Evolutionary conservation across 1,139 yeast species (phyloP), one percentile per base, ranked within the genome.

Genomic region (Blastobotrys elegans): DNA sequence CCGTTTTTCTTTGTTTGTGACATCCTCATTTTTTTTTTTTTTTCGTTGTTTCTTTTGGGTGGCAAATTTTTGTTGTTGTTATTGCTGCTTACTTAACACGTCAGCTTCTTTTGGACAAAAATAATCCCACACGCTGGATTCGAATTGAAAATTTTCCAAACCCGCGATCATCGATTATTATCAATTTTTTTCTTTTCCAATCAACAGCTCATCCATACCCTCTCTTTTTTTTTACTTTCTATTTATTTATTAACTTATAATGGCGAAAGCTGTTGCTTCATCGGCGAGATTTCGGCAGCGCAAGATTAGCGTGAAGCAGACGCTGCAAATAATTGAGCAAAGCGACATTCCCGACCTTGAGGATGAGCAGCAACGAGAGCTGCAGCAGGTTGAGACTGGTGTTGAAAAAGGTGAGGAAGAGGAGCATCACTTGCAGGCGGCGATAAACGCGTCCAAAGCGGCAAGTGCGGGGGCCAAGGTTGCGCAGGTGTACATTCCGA

Each of bases 341-440:
- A 71, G 75, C 49, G 97, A 92, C 59, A 71, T 89, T 49, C 94
- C 96, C 1, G 84, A 85, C 54, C 66, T 84, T 49, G 96, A 88
- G 55, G 77, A 77, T 52, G 78, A 77, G 52, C 74, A 70, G 48
- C 96, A 86, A 62, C 79, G 97, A 46, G 97, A 90, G 55, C 68
- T 87, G 26, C 90, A 88, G 60, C 88, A 88, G 51, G 80, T 92
- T 43, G 99, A 92, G 60, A 92, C 98, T 5, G 99, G 99, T 67
- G 98, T 92, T 44, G 99, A 92, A 64, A 92, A 94, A 65, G 89
- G 88, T 58, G 99, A 92, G 67, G 98, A 92, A 67, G 95, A 88
- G 63, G 98, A 92, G 67, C 95, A 87, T 46, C 98, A 92, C 76
- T 75, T 92, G 55, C 96, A 90, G 65, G 90, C 86, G 53, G 97